Evolutionary conservation across 805 yeast genomes (phyloP).

Genomic region (Candida tammaniensis): DNA sequence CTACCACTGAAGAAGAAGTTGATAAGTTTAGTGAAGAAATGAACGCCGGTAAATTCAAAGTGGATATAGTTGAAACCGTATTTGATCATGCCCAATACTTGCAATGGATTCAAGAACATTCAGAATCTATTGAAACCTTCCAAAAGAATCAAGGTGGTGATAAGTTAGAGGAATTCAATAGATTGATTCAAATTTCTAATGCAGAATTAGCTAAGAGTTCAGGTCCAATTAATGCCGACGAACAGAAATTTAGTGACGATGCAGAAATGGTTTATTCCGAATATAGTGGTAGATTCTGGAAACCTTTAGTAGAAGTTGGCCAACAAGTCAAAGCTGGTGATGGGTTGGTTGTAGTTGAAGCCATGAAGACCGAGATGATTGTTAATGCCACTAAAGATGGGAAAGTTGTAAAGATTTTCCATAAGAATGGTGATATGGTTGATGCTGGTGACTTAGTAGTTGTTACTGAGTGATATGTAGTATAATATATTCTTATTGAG

Average conservation of each 20-base stretch:
- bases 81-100: conserved; percentile 81
- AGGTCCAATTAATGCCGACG: conserved; percentile 42
- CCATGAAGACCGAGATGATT: conserved; percentile 98
- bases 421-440: conserved; percentile 90
- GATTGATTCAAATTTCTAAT: conserved; percentile 76
- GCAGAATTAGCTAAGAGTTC: conserved; percentile 62
- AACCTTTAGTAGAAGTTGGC: conserved; percentile 77
- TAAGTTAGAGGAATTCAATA: conserved; percentile 80
- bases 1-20: conserved; percentile 81
- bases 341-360: conserved; percentile 86
- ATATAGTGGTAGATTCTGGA: conserved; percentile 97
- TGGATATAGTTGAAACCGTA: conserved; percentile 70
- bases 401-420: conserved; percentile 68
- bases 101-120: conserved; percentile 73
- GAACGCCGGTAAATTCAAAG: conserved; percentile 74
- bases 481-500: too few relatives aligned
- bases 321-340: conserved; percentile 72
- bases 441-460: conserved; percentile 96
- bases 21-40: conserved; percentile 70
- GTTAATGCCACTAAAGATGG: conserved; percentile 72
- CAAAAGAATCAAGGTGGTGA: conserved; percentile 71
- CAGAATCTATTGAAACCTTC: conserved; percentile 68
- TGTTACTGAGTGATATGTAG: conserved; percentile 65
- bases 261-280: conserved; percentile 89
- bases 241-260: conserved; percentile 65